Evolutionary conservation across 768 basidiomycete genomes (phyloP).

Genomic region (Lentinula sp.): DNA sequence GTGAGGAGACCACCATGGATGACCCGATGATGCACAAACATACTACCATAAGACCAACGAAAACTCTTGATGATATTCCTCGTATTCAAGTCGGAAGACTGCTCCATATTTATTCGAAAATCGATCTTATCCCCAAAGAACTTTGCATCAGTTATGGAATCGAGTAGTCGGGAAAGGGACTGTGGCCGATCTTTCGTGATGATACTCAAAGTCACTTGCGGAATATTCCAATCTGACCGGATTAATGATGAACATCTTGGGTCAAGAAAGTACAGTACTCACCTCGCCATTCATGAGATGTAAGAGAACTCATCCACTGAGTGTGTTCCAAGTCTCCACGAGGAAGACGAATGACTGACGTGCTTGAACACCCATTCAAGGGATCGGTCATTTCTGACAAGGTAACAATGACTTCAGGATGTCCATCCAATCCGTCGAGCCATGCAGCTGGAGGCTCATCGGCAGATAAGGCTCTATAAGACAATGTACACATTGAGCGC

Average conservation of each 20-base stretch:
- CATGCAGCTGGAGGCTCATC: constrained; percentile 7
- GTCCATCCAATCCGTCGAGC: neutral
- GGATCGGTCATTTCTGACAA: constrained; percentile 10
- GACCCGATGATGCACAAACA: constrained; percentile 65
- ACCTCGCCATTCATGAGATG: constrained; percentile 53
- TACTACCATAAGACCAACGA: constrained; percentile 54
- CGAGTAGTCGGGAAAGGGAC: constrained; percentile 63
- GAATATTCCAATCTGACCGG: constrained; percentile 64
- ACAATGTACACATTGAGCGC: constrained; percentile 8
- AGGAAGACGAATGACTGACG: constrained; percentile 37
- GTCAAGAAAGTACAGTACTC: constrained; percentile 5
- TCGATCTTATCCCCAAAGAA: constrained; percentile 68
- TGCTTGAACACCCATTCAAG: constrained; percentile 17
- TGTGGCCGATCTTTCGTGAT: constrained; percentile 73
- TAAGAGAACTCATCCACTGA: constrained; percentile 59
- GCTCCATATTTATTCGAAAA: constrained; percentile 70
- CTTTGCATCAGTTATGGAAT: constrained; percentile 48
- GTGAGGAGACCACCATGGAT: constrained; percentile 76
- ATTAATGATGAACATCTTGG: constrained; percentile 10
- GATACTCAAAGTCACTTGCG: constrained; percentile 62
- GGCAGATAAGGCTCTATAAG: constrained; percentile 9
- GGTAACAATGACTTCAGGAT: constrained; percentile 12
- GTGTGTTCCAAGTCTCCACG: constrained; percentile 42
- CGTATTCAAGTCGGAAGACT: constrained; percentile 62
- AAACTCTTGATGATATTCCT: constrained; percentile 42